Base-by-base conservation (phyloP, 2,329 filamentous ascomycete species). In the Beauveria bassiana region DNA sequence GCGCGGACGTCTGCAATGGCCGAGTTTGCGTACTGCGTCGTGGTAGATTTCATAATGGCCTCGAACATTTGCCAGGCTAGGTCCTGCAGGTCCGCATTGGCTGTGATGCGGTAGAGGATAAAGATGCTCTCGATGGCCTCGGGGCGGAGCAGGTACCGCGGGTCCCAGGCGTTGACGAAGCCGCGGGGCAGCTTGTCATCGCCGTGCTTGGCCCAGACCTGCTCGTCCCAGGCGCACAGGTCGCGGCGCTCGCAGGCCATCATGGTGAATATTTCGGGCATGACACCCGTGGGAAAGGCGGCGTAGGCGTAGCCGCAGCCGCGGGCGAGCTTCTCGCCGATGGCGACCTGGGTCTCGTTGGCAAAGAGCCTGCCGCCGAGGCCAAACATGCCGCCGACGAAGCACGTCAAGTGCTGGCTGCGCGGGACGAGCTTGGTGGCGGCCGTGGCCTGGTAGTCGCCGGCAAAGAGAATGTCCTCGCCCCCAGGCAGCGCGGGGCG, bases 81-180 rank as follows among this genome's bases (percentile, higher is more conserved):
- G 62, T 88, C 81, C 69, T 84, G 84, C 80, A 86, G 88, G 54
- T 78, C 75, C 1, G 78, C 66, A 65, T 90, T 84, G 28, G 88
- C 89, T 0, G 88, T 91, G 62, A 90, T 78, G 62, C 89, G 83
- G 71, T 88, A 91, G 78, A 93, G 84, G 69, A 91, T 83, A 72
- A 91, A 93, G 5, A 95, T 83, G 16, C 86, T 89, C 75, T 93
- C 90, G 59, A 93, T 91, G 2, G 89, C 89, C 74, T 93, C 90
- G 22, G 89, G 89, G 62, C 87, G 81, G 50, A 91, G 77, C 34
- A 89, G 83, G 69, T 90, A 90, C 61, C 80, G 79, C 46, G 77
- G 73, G 62, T 87, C 82, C 47, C 75, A 71, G 52, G 87, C 78
- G 20, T 76, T 75, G 3, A 80, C 75, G 70, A 88, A 83, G 22